phyloP scores from a whole-genome alignment of 75 land plant species.

The Cryptomeria japonica region DNA sequence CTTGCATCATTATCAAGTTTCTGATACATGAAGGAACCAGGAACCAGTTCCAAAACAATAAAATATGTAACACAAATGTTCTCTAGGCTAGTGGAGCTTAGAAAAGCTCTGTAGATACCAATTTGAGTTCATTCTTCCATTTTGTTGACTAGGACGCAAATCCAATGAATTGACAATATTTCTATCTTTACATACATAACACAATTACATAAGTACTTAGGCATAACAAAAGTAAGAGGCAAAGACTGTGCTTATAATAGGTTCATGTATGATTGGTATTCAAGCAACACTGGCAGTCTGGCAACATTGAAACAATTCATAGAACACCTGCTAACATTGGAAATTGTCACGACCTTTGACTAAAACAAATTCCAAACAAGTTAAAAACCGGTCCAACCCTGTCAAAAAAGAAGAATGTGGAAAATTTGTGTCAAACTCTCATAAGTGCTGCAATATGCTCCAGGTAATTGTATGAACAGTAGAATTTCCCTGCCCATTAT shows the following conservation, averaged over 20 bases:
- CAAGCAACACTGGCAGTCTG: neutral
- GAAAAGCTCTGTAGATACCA: neutral
- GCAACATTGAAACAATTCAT: too few relatives aligned
- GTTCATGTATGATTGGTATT: neutral
- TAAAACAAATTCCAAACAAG: too few relatives aligned
- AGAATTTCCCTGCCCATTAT: neutral
- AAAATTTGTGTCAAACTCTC: too few relatives aligned
- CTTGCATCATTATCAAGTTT: too few relatives aligned
- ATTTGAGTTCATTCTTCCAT: neutral
- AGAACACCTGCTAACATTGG: too few relatives aligned
- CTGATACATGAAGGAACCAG: neutral
- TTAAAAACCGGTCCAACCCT: too few relatives aligned
- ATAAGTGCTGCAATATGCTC: too few relatives aligned
- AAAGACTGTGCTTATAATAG: too few relatives aligned
- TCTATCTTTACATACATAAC: neutral
- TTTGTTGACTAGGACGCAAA: neutral
- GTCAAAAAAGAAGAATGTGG: too few relatives aligned
- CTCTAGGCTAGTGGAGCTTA: neutral
- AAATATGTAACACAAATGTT: neutral
- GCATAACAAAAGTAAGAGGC: neutral
- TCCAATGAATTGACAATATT: neutral
- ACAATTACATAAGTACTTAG: neutral
- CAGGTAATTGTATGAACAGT: too few relatives aligned
- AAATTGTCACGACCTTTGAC: too few relatives aligned
- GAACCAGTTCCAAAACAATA: neutral